Conservation (phyloP, 176 grass and related monocot species). For the Musa schizocarpa region DNA sequence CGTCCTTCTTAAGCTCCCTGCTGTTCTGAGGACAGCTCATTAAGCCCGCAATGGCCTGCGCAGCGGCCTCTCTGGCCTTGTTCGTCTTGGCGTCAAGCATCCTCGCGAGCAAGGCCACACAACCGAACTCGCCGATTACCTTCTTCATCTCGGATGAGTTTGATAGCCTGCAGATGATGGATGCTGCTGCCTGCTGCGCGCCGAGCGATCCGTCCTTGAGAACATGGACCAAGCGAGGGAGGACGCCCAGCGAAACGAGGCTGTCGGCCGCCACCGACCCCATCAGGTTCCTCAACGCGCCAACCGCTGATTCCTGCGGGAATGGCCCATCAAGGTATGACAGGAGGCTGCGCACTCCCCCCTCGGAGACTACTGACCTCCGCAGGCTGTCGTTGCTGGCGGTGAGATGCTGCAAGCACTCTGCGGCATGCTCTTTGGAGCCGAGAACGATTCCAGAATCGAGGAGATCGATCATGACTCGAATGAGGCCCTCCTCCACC, state of each 20-base stretch:
- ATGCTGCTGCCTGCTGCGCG: constrained; percentile 7
- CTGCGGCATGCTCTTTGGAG: constrained; percentile 4
- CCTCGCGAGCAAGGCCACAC: neutral
- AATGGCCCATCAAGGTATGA: constrained; percentile 7
- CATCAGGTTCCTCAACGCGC: constrained; percentile 8
- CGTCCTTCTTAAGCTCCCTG: constrained; percentile 12
- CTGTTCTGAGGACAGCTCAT: constrained; percentile 7
- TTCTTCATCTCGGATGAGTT: constrained; percentile 2
- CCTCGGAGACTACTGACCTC: constrained; percentile 1
- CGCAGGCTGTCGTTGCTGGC: constrained; percentile 1
- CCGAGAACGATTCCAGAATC: constrained; percentile 2
- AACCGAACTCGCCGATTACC: constrained; percentile 3
- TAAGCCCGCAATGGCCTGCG: constrained; percentile 6
- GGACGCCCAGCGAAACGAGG: neutral
- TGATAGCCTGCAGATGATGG: constrained; percentile 8
- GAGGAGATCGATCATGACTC: constrained; percentile 11
- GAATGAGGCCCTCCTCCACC: neutral
- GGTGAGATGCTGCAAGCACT: constrained; percentile 11
- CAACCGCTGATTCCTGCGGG: neutral
- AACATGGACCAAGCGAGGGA: constrained; percentile 2
- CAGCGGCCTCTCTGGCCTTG: neutral
- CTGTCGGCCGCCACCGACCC: neutral
- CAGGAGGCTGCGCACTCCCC: neutral
- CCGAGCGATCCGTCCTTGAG: constrained; percentile 15
- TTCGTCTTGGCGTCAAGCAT: constrained; percentile 14